phyloP scores from a whole-genome alignment of 2,329 filamentous ascomycete genomes.

The Massarina eburnea region DNA sequence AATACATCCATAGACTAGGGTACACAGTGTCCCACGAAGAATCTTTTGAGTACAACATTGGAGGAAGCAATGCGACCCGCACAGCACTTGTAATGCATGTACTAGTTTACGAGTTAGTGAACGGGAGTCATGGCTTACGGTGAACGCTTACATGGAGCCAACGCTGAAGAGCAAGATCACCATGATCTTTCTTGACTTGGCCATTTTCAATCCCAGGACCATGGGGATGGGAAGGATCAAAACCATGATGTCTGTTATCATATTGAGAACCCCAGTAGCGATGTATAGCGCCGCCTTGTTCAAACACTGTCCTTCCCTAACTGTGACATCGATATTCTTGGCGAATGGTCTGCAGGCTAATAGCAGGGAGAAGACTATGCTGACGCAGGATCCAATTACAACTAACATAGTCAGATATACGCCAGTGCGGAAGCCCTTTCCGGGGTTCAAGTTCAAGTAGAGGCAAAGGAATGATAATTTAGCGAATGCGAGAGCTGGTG shows the following conservation, averaged over 20 bases:
- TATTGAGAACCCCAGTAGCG: slow-evolving; percentile 19
- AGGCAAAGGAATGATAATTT: slow-evolving; percentile 18
- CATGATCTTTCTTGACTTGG: slow-evolving; percentile 13
- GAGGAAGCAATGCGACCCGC: slow-evolving; percentile 12
- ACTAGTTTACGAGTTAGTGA: slow-evolving; percentile 4
- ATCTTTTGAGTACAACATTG: slow-evolving; percentile 13
- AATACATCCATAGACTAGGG: slow-evolving; percentile 17
- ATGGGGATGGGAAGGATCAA: slow-evolving; percentile 15
- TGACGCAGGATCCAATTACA: slow-evolving; percentile 16
- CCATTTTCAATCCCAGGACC: slow-evolving; percentile 16
- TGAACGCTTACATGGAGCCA: slow-evolving; percentile 9
- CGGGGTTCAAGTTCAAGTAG: slow-evolving; percentile 11
- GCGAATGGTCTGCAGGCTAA: slow-evolving; percentile 18
- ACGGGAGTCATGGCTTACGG: not conserved
- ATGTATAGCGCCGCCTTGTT: slow-evolving; percentile 20
- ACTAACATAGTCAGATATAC: slow-evolving; percentile 19
- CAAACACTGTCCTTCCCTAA: slow-evolving; percentile 16
- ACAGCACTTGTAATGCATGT: slow-evolving; percentile 17
- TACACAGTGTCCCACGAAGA: slow-evolving; percentile 13
- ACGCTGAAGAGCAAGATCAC: slow-evolving; percentile 16
- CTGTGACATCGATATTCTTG: slow-evolving; percentile 17
- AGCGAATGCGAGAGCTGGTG: slow-evolving; percentile 13
- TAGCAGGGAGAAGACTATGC: slow-evolving; percentile 18
- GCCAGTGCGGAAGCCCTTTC: slow-evolving; percentile 5
- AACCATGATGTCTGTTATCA: slow-evolving; percentile 18